Base-by-base conservation (phyloP, 2,329 filamentous ascomycete genomes). In the Cladosporium sp. region DNA sequence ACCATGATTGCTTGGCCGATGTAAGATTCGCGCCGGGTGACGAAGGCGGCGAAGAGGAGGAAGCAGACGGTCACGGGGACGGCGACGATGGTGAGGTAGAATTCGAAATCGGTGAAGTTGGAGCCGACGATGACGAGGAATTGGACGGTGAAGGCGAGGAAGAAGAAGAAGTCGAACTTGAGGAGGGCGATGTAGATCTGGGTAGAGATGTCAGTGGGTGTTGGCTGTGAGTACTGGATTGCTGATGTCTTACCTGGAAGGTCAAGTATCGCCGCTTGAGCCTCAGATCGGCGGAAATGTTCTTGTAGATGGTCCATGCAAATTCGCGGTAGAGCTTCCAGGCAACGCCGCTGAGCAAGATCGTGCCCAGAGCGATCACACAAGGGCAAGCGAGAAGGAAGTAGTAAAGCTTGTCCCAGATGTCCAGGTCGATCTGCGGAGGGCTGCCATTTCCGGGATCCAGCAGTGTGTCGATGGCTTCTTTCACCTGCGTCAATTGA, bases 101-200 rank as follows among this genome's bases (percentile, higher is more conserved):
- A 88, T 68, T 98, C 93, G 61, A 82, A 75, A 55, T 85, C 79
- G 41, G 78, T 78, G 20, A 76, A 77, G 56, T 79, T 75, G 53
- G 75, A 79, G 51, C 97, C 89, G 53, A 98, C 90, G 52, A 97
- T 86, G 60, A 98, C 92, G 48, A 97, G 80, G 69, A 98, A 98
- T 66, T 98, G 93, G 40, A 98, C 88, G 6, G 93, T 97, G 69
- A 98, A 98, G 49, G 92, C 93, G 43, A 98, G 82, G 78, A 98
- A 98, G 77, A 98, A 97, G 82, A 98, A 98, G 72, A 98, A 97
- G 72, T 98, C 93, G 69, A 98, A 98, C 71, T 98, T 98, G 57
- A 98, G 79, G 9, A 98, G 80, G 32, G 93, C 89, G 63, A 98
- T 96, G 71, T 96, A 98, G 68, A 98, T 91, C 91, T 95, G 55